phyloP scores from a whole-genome alignment of 2,329 filamentous ascomycete species.

The Cucurbitaria berberidis region DNA sequence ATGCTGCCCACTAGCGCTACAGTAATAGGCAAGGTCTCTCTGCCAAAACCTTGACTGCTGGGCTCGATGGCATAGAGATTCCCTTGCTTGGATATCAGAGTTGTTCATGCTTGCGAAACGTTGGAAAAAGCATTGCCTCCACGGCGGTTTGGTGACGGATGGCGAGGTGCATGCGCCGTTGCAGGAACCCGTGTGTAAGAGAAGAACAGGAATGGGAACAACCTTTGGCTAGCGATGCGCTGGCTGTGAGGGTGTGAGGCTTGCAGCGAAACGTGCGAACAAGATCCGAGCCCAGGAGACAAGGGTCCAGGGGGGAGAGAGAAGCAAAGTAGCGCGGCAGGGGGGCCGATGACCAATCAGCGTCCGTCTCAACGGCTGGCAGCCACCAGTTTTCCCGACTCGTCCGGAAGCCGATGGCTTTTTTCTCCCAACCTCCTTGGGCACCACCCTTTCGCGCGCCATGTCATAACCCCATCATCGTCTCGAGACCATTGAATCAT shows the following conservation, averaged over 20 bases:
- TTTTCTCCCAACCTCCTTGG: constrained; percentile 26
- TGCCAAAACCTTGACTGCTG: constrained; percentile 17
- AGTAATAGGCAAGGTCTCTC: constrained; percentile 16
- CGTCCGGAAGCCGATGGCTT: constrained; percentile 29
- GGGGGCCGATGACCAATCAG: constrained; percentile 36
- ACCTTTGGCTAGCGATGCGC: constrained; percentile 27
- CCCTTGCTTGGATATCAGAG: constrained; percentile 9
- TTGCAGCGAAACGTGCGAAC: constrained; percentile 24
- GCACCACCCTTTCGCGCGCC: constrained; percentile 2
- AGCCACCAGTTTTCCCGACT: constrained; percentile 31
- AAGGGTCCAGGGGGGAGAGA: constrained; percentile 23
- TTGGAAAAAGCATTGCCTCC: constrained; percentile 2
- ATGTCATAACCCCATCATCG: constrained; percentile 16
- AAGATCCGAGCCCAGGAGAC: constrained; percentile 13
- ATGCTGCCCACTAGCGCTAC: constrained; percentile 27
- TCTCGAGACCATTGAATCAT: constrained; percentile 16
- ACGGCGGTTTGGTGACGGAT: background rate
- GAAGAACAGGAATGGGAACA: constrained; percentile 14
- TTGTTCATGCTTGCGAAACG: constrained; percentile 9
- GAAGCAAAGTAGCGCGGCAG: constrained; percentile 22
- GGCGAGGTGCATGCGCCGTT: constrained; percentile 5
- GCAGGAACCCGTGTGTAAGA: constrained; percentile 12
- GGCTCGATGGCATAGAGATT: constrained; percentile 18
- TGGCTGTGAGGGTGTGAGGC: constrained; percentile 34
- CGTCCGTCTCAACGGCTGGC: constrained; percentile 26